These are phyloP conservation scores for Eucalyptus microcorys DNA, from an alignment of 345 rosid species.

Conservation along the genomic window DNA sequence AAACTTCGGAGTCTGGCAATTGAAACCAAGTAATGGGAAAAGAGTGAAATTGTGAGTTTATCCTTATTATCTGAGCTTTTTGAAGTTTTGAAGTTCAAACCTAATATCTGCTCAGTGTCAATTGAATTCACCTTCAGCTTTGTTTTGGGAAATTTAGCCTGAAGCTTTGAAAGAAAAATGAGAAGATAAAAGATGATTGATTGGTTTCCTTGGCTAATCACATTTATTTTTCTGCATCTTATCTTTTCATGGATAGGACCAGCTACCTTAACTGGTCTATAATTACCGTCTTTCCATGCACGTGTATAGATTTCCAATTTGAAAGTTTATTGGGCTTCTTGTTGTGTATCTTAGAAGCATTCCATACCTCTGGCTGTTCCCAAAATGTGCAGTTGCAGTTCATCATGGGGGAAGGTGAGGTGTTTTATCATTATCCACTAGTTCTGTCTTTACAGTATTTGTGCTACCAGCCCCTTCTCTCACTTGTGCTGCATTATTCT, in stretches of 20 bases:
- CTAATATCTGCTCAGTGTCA: background rate
- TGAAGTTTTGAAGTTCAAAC: background rate
- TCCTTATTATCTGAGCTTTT: background rate
- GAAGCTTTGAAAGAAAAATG: background rate
- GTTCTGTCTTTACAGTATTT: background rate
- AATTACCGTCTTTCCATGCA: background rate
- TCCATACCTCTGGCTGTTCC: constrained; percentile 64
- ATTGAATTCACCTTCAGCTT: background rate
- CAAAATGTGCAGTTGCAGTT: constrained; percentile 61
- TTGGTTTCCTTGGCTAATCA: background rate
- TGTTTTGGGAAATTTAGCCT: background rate
- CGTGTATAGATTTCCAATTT: background rate
- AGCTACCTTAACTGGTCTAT: background rate
- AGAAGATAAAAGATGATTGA: background rate
- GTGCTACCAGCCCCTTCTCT: background rate
- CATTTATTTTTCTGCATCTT: background rate
- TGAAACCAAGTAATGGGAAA: background rate
- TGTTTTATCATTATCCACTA: background rate
- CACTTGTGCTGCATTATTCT: background rate
- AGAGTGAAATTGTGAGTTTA: background rate
- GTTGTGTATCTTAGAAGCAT: background rate
- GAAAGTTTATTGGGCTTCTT: background rate
- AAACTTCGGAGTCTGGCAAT: background rate
- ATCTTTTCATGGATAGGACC: background rate
- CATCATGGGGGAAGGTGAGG: constrained; percentile 93